Percentiles rank a stretch among this genome's conserved stretches.
Evolutionary conservation across 2,329 filamentous ascomycete species (phyloP).

Genomic region (Exophiala lecanii-corni): DNA sequence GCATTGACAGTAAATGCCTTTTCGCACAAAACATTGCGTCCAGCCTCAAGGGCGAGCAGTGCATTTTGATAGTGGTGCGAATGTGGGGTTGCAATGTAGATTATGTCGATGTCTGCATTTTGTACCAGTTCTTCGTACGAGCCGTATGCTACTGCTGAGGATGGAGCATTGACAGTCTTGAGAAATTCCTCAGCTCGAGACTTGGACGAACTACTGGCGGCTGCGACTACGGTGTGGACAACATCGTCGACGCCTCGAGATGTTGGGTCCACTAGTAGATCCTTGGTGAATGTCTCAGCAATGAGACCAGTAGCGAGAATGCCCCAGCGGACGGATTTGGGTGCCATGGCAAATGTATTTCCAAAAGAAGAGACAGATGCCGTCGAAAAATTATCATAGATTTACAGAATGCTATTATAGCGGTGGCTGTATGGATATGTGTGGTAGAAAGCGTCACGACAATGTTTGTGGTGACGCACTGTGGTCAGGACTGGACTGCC

Average conservation of each 20-base stretch:
- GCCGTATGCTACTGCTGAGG: slow-evolving; percentile 61
- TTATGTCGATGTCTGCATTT: slow-evolving; percentile 66
- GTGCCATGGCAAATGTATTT: slow-evolving; percentile 6
- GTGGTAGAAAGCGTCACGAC: too few species aligned
- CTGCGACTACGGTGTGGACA: slow-evolving; percentile 71
- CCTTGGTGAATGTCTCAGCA: slow-evolving; percentile 61
- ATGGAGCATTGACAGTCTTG: slow-evolving; percentile 62
- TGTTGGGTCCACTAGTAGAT: slow-evolving; percentile 71
- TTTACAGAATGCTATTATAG: too few species aligned
- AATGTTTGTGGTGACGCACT: too few species aligned
- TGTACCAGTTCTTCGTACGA: slow-evolving; percentile 76
- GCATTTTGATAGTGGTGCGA: slow-evolving; percentile 90
- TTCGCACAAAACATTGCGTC: slow-evolving; percentile 85
- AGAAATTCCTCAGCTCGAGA: slow-evolving; percentile 69
- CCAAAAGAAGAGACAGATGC: too few species aligned
- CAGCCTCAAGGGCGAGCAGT: slow-evolving; percentile 73
- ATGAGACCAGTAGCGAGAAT: slow-evolving; percentile 40
- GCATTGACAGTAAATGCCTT: slow-evolving; percentile 86
- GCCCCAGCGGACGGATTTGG: slow-evolving; percentile 13
- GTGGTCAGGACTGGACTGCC: too few species aligned
- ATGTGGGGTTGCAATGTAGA: slow-evolving; percentile 87
- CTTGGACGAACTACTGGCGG: slow-evolving; percentile 71
- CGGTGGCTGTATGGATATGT: too few species aligned
- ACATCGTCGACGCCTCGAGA: slow-evolving; percentile 66
- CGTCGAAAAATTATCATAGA: too few species aligned